These are phyloP conservation scores for Populus pruinosa DNA, from an alignment of 345 rosid genomes.

Conservation along the genomic window DNA sequence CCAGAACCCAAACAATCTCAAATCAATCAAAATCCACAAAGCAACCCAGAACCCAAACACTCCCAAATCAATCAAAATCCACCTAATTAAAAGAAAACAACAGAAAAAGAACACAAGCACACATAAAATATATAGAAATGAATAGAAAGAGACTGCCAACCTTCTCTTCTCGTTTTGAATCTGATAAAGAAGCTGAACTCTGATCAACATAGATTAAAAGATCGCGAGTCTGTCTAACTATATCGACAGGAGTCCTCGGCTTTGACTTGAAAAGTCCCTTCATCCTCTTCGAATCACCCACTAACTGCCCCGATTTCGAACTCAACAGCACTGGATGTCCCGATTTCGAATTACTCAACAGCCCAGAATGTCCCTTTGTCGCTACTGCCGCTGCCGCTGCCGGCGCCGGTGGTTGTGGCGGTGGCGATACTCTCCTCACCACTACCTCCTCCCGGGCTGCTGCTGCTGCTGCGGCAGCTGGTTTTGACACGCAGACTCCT, in stretches of 20 bases:
- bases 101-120: background rate
- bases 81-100: background rate
- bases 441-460: slow-evolving; percentile 15
- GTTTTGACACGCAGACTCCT: slow-evolving; percentile 28
- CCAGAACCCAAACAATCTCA: background rate
- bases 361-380: background rate
- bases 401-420: background rate
- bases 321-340: background rate
- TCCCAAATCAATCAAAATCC: background rate
- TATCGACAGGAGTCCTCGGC: slow-evolving; percentile 80
- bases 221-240: slow-evolving; percentile 86
- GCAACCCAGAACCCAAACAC: background rate
- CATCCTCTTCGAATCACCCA: slow-evolving; percentile 41
- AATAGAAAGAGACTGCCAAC: slow-evolving; percentile 2
- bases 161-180: slow-evolving; percentile 49
- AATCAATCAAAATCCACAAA: background rate
- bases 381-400: background rate
- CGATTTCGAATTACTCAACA: background rate
- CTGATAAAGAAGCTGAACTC: slow-evolving; percentile 16
- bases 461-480: slow-evolving; percentile 11
- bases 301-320: slow-evolving; percentile 5
- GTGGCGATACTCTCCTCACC: slow-evolving; percentile 23
- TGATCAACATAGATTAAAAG: slow-evolving; percentile 55
- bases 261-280: slow-evolving; percentile 85
- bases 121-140: background rate